Base-by-base conservation (phyloP, 192 early-diverging fungal genomes). In the Coemansia sp. region DNA sequence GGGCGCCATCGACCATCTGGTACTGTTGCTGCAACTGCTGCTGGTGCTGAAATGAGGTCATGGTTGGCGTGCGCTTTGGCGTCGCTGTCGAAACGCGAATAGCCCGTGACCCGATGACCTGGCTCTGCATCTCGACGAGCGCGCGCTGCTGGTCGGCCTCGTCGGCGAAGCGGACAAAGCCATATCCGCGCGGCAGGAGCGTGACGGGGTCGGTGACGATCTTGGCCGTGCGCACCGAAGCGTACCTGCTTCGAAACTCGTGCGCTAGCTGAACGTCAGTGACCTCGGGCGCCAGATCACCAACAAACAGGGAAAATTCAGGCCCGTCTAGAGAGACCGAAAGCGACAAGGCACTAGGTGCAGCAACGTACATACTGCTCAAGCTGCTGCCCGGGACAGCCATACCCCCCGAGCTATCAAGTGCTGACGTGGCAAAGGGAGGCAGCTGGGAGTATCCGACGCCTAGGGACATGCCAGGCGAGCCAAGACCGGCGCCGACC, bases 241-340 rank as follows among this genome's bases (percentile, higher is more conserved):
- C 67, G 80, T 96, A 99, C 54, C 92, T 79, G 67, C 88, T 83
- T 68, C 92, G 89, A 83, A 99, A 97, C 56, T 89, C 85, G 67
- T 88, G 84, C 86, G 91, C 82, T 20, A 82, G 57, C 67, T 68
- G 69, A 15, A 69, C 41, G 76, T 99, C 97, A 57, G 88, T 94
- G 1, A 96, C 93, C 65, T 97, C 94, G 41, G 92, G 86, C 15
- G 89, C 91, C 67, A 99, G 82, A 76, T 99, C 97, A 51, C 97
- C 97, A 14, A 99, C 97, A 89, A 99, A 99, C 19, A 99, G 85
- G 37, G 92, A 92, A 71, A 85, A 95, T 76, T 99, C 96, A 27
- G 91, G 90, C 14, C 84, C 88, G 15, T 88, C 77, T 32, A 88
- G 56, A 38, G 36, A 58, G 8, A 20, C 36, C 20, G 10, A 38